Conservation (phyloP, 1,139 yeast genomes). For the Geotrichum bryndzae region DNA sequence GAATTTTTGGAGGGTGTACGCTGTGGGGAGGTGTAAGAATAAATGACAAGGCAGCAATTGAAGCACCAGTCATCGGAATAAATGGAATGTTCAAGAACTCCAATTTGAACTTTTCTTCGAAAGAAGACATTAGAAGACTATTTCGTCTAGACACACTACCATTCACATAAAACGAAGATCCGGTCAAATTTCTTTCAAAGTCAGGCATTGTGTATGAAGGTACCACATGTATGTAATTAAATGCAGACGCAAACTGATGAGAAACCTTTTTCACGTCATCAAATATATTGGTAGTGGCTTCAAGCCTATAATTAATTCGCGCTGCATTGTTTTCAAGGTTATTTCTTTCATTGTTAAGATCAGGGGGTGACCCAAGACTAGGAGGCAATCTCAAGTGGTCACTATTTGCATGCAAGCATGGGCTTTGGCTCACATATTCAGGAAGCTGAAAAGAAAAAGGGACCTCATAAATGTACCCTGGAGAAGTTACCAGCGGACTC, state of each 20-base stretch:
- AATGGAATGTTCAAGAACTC: background rate
- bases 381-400: conserved; percentile 4
- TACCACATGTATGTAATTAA: background rate
- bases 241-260: background rate
- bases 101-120: background rate
- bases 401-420: background rate
- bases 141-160: background rate
- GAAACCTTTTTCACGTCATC: background rate
- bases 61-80: background rate
- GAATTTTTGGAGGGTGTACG: background rate
- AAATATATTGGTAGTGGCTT: background rate
- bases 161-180: background rate
- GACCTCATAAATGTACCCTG: background rate
- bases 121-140: background rate
- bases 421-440: background rate
- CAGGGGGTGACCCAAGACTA: conserved; percentile 2
- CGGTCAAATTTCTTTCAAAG: background rate
- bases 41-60: background rate
- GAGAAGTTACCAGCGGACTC: background rate
- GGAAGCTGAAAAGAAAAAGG: conserved; percentile 5
- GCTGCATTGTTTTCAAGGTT: background rate
- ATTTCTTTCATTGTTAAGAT: background rate
- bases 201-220: conserved; percentile 1
- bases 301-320: background rate
- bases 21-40: background rate